A percentile compares a stretch with the other conserved stretches of the same genome.
These are phyloP conservation scores for Coniochaeta sp. DNA, from an alignment of 2,329 filamentous ascomycete genomes.

Conservation along the genomic window DNA sequence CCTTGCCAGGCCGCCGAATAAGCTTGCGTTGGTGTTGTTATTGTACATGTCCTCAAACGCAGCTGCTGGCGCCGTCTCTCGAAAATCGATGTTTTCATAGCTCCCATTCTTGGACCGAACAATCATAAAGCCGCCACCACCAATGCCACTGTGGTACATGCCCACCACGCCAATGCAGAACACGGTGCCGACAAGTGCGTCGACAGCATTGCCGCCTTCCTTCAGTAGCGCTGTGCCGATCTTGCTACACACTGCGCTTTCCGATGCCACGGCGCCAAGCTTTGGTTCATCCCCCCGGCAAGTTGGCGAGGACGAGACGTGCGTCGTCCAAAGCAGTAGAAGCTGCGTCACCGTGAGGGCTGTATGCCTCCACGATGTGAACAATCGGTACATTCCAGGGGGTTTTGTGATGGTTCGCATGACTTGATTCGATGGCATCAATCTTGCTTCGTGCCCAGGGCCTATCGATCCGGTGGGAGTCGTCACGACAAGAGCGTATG, in stretches of 20 bases:
- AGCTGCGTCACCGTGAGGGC: neutral
- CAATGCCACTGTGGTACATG: conserved; percentile 53
- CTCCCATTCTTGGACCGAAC: conserved; percentile 55
- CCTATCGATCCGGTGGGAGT: neutral
- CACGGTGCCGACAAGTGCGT: conserved; percentile 56
- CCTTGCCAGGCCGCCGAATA: conserved; percentile 60
- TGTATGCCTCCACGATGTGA: neutral
- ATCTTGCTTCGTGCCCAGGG: neutral
- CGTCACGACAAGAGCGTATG: neutral
- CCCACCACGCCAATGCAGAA: conserved; percentile 56
- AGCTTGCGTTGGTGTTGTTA: conserved; percentile 54
- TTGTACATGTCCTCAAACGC: conserved; percentile 77
- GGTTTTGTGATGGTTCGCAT: neutral
- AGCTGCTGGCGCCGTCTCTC: conserved; percentile 75
- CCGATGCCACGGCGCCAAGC: conserved; percentile 53
- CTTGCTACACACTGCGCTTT: conserved; percentile 49
- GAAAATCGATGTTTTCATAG: conserved; percentile 79
- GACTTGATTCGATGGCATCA: neutral
- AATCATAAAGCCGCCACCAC: conserved; percentile 73
- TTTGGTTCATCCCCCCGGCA: conserved; percentile 7
- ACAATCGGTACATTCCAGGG: neutral
- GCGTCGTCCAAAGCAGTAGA: neutral
- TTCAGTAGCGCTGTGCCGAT: conserved; percentile 51
- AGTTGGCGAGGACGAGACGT: neutral
- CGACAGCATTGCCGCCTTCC: conserved; percentile 57